Conservation (phyloP, 768 basidiomycete genomes). For the Lactarius hengduanensis region DNA sequence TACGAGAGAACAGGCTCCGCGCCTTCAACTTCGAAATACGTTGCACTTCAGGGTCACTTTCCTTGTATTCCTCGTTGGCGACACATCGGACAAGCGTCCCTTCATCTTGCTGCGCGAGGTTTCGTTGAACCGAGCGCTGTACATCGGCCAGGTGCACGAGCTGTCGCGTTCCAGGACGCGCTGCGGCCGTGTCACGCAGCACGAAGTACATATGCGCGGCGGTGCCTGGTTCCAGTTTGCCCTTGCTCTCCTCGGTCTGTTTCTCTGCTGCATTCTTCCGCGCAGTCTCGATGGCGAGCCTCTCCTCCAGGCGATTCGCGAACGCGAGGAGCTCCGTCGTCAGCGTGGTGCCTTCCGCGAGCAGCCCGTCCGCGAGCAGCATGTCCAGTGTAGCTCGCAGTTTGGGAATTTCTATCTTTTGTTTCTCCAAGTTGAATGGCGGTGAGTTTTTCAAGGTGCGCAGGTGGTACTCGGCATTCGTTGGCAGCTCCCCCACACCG, state of each 20-base stretch:
- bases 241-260: background rate
- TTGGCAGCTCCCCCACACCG: background rate
- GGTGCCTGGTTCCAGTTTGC: background rate
- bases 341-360: constrained; percentile 15
- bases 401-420: constrained; percentile 21
- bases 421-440: constrained; percentile 21
- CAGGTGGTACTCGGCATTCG: background rate
- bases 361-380: constrained; percentile 19
- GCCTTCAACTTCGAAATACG: constrained; percentile 6
- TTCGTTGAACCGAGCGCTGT: constrained; percentile 21
- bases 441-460: background rate
- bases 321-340: constrained; percentile 21
- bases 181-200: constrained; percentile 7
- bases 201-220: background rate
- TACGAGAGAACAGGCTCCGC: constrained; percentile 1
- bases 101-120: background rate
- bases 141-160: constrained; percentile 26
- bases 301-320: constrained; percentile 12
- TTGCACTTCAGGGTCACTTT: constrained; percentile 2
- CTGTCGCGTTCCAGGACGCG: constrained; percentile 2
- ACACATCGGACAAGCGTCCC: background rate
- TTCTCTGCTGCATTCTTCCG: background rate
- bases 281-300: constrained; percentile 3
- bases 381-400: constrained; percentile 19
- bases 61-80: background rate